Base-by-base conservation (phyloP, 208 protist species). In the Acanthamoeba triangularis region DNA sequence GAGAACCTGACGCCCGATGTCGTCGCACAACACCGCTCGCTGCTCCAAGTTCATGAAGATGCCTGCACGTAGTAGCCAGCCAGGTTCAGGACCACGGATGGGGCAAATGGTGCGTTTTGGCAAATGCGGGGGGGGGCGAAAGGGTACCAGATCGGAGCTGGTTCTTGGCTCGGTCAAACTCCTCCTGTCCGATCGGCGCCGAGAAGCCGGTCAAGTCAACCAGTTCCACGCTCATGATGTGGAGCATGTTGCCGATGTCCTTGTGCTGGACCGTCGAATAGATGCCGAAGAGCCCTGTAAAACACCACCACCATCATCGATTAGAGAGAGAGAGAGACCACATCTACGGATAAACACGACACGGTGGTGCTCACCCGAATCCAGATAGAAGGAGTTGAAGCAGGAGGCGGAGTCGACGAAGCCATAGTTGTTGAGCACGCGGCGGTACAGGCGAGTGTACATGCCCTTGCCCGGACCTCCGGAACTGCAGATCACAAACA, bases 401-500 rank as follows among this genome's bases (percentile, higher is more conserved):
- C 84, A 90, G 25, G 63, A 85, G 61, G 94, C 95, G 1, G 49
- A 84, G 14, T 97, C 84, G 30, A 97, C 76, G 37, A 25, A 96
- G 33, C 69, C 49, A 92, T 97, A 90, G 33, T 69, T 35, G 85
- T 95, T 97, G n/a, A 98, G 96, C 14, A 98, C 95, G 33, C 94
- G 90, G 10, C 35, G 61, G 93, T 97, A 98, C 23, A 98, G 78
- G 20, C 97, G 95, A 13, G 96, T 92, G 95, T 97, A 98, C 97
- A 98, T 97, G 65, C 97, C 97, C 82, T 98, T 98, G 74, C 97
- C 97, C 25, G 97, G 97, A 33, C 97, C 96, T 74, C 65, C 87
- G 25, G 82, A 59, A 33, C 65, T 74, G 65, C 25, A 23, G 28
- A 28, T 23, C 54, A 59, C 41, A 35, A 2, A 37, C 35, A 90